phyloP scores from a whole-genome alignment of 2,329 filamentous ascomycete species.

The Ophiostoma sp. region DNA sequence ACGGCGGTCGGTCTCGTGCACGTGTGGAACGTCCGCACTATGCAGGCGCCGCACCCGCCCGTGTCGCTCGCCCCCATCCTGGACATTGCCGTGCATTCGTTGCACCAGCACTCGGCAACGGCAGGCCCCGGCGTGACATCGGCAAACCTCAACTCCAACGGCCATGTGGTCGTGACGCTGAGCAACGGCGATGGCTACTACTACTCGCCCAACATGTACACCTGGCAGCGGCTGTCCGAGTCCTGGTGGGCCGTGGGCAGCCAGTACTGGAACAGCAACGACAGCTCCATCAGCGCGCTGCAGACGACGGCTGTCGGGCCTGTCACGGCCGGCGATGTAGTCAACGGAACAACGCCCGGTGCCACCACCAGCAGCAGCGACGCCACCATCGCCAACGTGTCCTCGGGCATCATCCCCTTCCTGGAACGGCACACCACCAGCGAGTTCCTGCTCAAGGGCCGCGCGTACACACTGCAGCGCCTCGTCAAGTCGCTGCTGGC shows the following conservation, averaged over 20 bases:
- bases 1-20: slow-evolving; percentile 83
- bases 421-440: slow-evolving; percentile 92
- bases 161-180: slow-evolving; percentile 80
- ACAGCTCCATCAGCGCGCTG: slow-evolving; percentile 77
- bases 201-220: slow-evolving; percentile 78
- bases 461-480: slow-evolving; percentile 84
- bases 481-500: slow-evolving; percentile 85
- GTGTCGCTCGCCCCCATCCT: slow-evolving; percentile 83
- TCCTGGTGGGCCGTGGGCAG: slow-evolving; percentile 97
- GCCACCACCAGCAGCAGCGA: background rate
- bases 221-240: slow-evolving; percentile 94
- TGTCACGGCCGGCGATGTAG: slow-evolving; percentile 43
- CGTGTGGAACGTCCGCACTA: slow-evolving; percentile 85
- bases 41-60: slow-evolving; percentile 81
- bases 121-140: slow-evolving; percentile 81
- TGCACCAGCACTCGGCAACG: slow-evolving; percentile 70
- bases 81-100: slow-evolving; percentile 74
- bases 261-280: slow-evolving; percentile 98
- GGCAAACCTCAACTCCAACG: slow-evolving; percentile 82
- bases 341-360: background rate
- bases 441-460: slow-evolving; percentile 83
- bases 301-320: slow-evolving; percentile 65
- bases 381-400: slow-evolving; percentile 71
- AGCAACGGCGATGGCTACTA: slow-evolving; percentile 92
- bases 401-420: slow-evolving; percentile 86